These are phyloP conservation scores for Syzygium grande DNA, from an alignment of 345 rosid genomes.

Conservation along the genomic window DNA sequence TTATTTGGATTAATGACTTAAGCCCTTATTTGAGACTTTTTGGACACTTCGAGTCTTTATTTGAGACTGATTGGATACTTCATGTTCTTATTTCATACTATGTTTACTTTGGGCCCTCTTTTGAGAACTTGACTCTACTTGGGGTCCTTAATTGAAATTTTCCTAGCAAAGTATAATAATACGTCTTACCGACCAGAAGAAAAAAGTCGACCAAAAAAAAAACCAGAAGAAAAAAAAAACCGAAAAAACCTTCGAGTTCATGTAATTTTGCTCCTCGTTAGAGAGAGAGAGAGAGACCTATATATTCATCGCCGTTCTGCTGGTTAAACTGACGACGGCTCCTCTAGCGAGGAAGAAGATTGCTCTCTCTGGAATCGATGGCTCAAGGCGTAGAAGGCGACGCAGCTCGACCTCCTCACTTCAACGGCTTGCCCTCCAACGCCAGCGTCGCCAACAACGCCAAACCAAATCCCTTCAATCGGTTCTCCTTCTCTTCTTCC, in stretches of 20 bases:
- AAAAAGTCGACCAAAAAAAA: not conserved
- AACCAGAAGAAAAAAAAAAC: not conserved
- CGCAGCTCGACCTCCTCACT: slow-evolving; percentile 8
- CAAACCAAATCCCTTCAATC: slow-evolving; percentile 13
- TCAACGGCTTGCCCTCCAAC: slow-evolving; percentile 8
- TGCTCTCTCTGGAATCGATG: slow-evolving; percentile 5
- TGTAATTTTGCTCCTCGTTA: not conserved
- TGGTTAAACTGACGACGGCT: not conserved
- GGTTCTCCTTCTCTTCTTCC: slow-evolving; percentile 12
- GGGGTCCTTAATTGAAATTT: too few species aligned
- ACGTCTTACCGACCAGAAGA: not conserved
- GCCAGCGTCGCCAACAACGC: not conserved
- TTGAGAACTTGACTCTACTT: too few species aligned
- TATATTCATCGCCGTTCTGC: not conserved
- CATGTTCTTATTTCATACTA: too few species aligned
- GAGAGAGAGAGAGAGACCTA: not conserved
- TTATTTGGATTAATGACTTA: too few species aligned
- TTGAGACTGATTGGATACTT: too few species aligned
- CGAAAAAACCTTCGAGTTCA: not conserved
- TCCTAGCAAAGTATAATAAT: not conserved
- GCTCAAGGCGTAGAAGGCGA: slow-evolving; percentile 24
- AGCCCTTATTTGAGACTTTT: too few species aligned
- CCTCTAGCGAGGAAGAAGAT: not conserved
- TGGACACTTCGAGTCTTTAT: too few species aligned
- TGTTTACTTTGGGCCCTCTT: too few species aligned